Evolutionary conservation across 129 eudicot species (phyloP).

Genomic region (Arctium minus): DNA sequence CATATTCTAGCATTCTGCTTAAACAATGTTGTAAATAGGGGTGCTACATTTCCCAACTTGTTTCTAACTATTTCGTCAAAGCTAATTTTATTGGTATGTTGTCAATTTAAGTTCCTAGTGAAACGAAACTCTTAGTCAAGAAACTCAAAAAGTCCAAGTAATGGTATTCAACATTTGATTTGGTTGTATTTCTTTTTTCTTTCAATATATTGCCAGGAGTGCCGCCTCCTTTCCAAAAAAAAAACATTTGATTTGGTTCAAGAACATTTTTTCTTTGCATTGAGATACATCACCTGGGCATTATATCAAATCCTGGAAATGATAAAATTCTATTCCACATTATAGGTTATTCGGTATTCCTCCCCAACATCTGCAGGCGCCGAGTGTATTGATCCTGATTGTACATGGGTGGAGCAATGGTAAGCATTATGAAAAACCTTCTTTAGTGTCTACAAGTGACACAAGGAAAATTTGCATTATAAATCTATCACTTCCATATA

Average conservation of each 20-base stretch:
- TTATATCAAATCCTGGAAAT: not conserved
- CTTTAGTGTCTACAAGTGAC: not conserved
- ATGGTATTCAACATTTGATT: not conserved
- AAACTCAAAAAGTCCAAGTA: not conserved
- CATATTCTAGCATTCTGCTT: not conserved
- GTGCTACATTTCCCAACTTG: not conserved
- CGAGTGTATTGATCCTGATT: slow-evolving; percentile 88
- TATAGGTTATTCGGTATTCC: slow-evolving; percentile 78
- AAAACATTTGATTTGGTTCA: not conserved
- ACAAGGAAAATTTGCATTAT: not conserved
- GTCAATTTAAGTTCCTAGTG: not conserved
- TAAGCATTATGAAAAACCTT: slow-evolving; percentile 25
- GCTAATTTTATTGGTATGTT: not conserved
- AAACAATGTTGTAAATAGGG: not conserved
- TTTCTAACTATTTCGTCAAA: not conserved
- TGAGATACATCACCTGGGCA: not conserved
- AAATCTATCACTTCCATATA: not conserved
- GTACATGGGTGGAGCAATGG: slow-evolving; percentile 99
- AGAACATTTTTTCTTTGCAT: not conserved
- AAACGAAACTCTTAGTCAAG: not conserved
- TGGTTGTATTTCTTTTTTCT: too few species aligned
- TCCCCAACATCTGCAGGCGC: slow-evolving; percentile 97
- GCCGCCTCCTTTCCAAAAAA: too few species aligned
- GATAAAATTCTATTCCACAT: slow-evolving; percentile 9
- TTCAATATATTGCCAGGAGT: too few species aligned